Evolutionary conservation across 2,329 filamentous ascomycete species (phyloP).

Genomic region (Beauveria brongniartii): DNA sequence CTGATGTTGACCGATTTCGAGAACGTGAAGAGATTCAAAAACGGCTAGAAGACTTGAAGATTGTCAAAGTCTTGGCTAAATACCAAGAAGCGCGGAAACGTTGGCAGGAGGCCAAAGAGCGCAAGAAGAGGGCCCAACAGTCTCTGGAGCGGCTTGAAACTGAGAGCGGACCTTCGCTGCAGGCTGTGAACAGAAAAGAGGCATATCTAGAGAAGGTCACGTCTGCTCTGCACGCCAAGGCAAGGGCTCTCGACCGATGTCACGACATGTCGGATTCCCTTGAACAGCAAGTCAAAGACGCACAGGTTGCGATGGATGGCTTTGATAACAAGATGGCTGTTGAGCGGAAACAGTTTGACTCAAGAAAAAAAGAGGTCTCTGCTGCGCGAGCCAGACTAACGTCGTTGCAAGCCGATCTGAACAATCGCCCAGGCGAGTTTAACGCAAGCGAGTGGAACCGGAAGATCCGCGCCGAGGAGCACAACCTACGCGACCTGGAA

Average conservation of each 20-base stretch:
- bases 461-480: slow-evolving; percentile 57
- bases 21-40: slow-evolving; percentile 64
- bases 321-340: slow-evolving; percentile 38
- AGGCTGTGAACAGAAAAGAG: slow-evolving; percentile 62
- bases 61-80: slow-evolving; percentile 55
- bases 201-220: slow-evolving; percentile 54
- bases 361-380: slow-evolving; percentile 43
- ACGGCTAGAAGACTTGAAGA: slow-evolving; percentile 56
- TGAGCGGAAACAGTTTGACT: slow-evolving; percentile 40
- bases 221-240: slow-evolving; percentile 45
- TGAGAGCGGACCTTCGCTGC: slow-evolving; percentile 56
- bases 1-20: slow-evolving; percentile 74
- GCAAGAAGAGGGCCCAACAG: slow-evolving; percentile 43
- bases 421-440: slow-evolving; percentile 57
- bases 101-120: slow-evolving; percentile 44
- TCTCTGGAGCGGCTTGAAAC: slow-evolving; percentile 54
- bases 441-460: slow-evolving; percentile 64
- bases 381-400: slow-evolving; percentile 50
- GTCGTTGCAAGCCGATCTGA: slow-evolving; percentile 52
- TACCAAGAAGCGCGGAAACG: slow-evolving; percentile 49
- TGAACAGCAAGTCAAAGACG: slow-evolving; percentile 27
- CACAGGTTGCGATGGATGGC: slow-evolving; percentile 33
- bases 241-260: slow-evolving; percentile 41
- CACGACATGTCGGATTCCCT: slow-evolving; percentile 44
- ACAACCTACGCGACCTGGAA: slow-evolving; percentile 44